Evolutionary conservation across 352 stramenopile genomes (phyloP), one percentile per base, ranked within the genome.

Genomic region (Pythium sp.): DNA sequence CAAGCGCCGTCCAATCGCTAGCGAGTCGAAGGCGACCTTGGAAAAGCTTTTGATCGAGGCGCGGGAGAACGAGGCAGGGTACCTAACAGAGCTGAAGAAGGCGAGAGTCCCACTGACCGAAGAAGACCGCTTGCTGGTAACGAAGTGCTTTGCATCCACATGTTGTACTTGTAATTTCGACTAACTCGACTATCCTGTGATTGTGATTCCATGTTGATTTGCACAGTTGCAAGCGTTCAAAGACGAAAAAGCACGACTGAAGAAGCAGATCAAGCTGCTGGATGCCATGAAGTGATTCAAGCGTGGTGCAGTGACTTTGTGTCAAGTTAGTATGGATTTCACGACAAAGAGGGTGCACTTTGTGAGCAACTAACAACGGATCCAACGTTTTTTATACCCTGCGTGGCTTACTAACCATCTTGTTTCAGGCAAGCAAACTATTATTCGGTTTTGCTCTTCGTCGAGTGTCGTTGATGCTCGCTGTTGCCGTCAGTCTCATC

Each of bases 201-300:
- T 46, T 18, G 11, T 32, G 30, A 47, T 26, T 36, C 46, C 20
- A n/a, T 32, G 20, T 26, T 28, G 5, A 15, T 60, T 26, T 41
- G n/a, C 55, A 54, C 67, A 94, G 87, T 49, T 91, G 46, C 79
- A 94, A 80, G 86, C 85, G 38, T 94, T 90, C 73, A 94, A 94
- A 67, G 83, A 93, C 65, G 88, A 95, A 67, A 95, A 95, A 66
- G 77, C 85, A 24, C 78, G 86, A 72, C 68, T 94, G 68, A 93
- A 95, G 69, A 90, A 93, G 71, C 79, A 95, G 71, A 83, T 95
- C 65, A 91, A 92, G 72, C 82, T 90, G 43, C 53, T 93, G 65
- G 82, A 89, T 68, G 80, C 72, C 53, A 82, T 63, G 69, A 91
- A 91, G 71, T 91, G 82, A 72, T 5, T 3, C 43, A 51, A n/a